Conservation (phyloP, 78 protist genomes). For the Creolimax fragrantissima region DNA sequence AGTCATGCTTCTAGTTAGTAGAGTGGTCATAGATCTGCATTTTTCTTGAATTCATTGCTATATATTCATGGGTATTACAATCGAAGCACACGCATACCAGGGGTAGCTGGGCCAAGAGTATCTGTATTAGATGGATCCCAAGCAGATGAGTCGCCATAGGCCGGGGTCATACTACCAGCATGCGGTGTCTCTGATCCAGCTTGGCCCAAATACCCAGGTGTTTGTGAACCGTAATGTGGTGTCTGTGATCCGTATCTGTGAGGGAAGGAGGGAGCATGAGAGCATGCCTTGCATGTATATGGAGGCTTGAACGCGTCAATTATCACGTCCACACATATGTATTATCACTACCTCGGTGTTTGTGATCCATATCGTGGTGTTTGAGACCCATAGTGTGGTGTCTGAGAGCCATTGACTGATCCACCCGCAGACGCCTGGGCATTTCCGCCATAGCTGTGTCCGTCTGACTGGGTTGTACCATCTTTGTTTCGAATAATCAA, state of each 20-base stretch:
- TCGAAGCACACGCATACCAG: too few species aligned
- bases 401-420: neutral
- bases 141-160: neutral
- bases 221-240: neutral
- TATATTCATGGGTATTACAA: too few species aligned
- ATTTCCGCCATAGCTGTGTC: neutral
- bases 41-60: too few species aligned
- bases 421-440: neutral
- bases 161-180: neutral
- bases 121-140: neutral
- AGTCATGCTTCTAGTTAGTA: too few species aligned
- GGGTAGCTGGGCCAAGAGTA: neutral
- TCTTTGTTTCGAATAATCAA: neutral
- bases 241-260: constrained; percentile 4
- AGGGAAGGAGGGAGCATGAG: neutral
- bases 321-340: neutral
- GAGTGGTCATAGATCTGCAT: too few species aligned
- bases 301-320: too few species aligned
- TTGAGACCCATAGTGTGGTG: neutral
- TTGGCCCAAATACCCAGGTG: neutral
- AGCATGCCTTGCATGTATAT: neutral
- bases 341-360: neutral
- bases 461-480: neutral
- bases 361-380: neutral
- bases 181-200: neutral